Conservation (phyloP, 305 asterid genomes). For the Solanum aculeatissimum region DNA sequence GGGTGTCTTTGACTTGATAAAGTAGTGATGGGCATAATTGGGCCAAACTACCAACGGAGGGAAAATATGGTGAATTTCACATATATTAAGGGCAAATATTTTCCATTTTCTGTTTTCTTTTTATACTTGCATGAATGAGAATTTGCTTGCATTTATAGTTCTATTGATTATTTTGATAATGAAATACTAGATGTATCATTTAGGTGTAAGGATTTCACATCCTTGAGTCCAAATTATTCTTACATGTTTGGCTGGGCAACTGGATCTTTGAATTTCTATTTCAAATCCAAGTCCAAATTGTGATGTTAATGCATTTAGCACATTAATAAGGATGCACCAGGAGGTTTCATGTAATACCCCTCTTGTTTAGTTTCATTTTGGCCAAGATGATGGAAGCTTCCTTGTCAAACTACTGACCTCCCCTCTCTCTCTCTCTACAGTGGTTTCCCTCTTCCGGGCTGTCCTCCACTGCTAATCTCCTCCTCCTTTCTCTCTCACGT, state of each 20-base stretch:
- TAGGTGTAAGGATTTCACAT: neutral
- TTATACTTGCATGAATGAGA: neutral
- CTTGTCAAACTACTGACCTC: neutral
- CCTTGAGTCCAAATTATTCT: neutral
- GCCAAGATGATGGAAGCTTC: neutral
- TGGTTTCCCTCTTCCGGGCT: neutral
- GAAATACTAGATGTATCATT: neutral
- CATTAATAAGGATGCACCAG: neutral
- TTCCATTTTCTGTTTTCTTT: neutral
- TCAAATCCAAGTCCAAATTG: neutral
- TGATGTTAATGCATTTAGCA: neutral
- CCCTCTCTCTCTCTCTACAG: neutral
- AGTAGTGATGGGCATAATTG: neutral
- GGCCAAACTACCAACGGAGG: neutral
- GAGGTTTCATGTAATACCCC: neutral
- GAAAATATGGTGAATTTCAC: neutral
- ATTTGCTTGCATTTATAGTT: neutral
- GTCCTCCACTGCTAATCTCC: neutral
- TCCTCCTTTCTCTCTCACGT: neutral
- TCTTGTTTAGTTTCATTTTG: neutral
- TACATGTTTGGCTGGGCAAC: neutral
- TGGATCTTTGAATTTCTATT: neutral
- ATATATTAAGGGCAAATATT: neutral
- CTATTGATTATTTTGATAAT: neutral
- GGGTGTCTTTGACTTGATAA: neutral